Evolutionary conservation across 2,329 filamentous ascomycete species (phyloP).

Genomic region (Colletotrichum cuscutae): DNA sequence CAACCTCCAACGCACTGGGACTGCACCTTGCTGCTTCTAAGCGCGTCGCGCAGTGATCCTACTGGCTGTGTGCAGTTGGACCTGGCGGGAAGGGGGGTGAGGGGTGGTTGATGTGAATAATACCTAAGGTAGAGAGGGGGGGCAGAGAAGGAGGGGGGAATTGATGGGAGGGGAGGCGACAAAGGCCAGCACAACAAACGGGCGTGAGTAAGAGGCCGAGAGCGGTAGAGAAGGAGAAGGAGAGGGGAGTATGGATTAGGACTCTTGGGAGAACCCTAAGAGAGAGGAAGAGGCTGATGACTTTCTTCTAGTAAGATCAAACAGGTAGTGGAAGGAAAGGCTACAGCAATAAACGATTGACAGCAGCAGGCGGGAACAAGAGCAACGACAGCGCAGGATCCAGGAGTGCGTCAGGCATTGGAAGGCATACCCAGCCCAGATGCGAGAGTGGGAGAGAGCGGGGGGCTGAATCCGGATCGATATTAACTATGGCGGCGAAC

Average conservation of each 20-base stretch:
- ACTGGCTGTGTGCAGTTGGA: conserved; percentile 41
- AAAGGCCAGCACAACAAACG: not conserved
- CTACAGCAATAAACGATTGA: not conserved
- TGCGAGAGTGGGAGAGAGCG: not conserved
- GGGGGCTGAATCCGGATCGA: not conserved
- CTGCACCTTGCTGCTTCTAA: conserved; percentile 38
- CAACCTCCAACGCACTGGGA: conserved; percentile 24
- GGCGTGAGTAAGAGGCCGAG: not conserved
- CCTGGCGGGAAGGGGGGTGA: conserved; percentile 12
- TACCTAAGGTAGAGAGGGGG: not conserved
- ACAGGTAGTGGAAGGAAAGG: not conserved
- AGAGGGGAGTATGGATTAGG: not conserved
- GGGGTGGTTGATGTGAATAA: not conserved
- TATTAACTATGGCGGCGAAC: not conserved
- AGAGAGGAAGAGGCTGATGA: not conserved
- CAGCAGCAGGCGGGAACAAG: not conserved
- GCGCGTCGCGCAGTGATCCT: conserved; percentile 47
- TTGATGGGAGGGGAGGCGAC: not conserved
- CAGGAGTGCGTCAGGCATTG: not conserved
- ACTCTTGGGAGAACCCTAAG: not conserved
- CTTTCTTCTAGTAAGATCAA: not conserved
- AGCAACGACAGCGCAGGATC: not conserved
- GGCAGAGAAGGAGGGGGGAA: conserved; percentile 3
- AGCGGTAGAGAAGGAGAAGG: not conserved
- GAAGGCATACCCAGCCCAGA: not conserved